A percentile compares a stretch with the other conserved stretches of the same genome.
Evolutionary conservation across 2,329 filamentous ascomycete genomes (phyloP).

Genomic region (Epicoccum sorghinum): DNA sequence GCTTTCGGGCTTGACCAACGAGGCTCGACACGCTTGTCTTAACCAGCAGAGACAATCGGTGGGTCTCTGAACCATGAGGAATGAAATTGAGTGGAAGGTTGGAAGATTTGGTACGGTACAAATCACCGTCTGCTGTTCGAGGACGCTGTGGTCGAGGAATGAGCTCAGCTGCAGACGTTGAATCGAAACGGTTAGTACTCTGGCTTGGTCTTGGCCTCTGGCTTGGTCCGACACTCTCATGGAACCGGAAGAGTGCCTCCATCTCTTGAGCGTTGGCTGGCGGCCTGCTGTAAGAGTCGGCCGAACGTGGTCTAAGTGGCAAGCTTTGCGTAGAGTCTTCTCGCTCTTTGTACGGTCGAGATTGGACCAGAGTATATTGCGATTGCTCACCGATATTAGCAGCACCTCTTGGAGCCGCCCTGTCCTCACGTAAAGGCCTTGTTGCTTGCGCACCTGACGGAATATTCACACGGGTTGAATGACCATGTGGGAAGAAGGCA

Average conservation of each 20-base stretch:
- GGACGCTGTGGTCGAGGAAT: not conserved
- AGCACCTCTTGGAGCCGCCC: slow-evolving; percentile 1
- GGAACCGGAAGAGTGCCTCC: slow-evolving; percentile 1
- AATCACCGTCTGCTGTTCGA: slow-evolving; percentile 14
- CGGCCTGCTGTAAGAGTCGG: not conserved
- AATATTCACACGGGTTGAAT: not conserved
- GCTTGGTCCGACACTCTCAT: not conserved
- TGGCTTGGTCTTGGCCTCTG: slow-evolving; percentile 3
- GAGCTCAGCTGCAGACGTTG: not conserved
- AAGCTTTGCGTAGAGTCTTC: not conserved
- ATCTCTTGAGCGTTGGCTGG: not conserved
- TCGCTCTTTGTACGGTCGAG: slow-evolving; percentile 13
- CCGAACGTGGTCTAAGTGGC: not conserved
- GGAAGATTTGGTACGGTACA: slow-evolving; percentile 43
- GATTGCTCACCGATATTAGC: not conserved
- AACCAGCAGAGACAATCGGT: slow-evolving; percentile 24
- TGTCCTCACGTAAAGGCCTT: not conserved
- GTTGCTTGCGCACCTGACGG: not conserved
- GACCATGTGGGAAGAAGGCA: not conserved
- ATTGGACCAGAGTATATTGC: slow-evolving; percentile 6
- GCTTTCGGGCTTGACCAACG: slow-evolving; percentile 15
- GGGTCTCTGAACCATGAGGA: slow-evolving; percentile 35
- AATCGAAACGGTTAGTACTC: not conserved
- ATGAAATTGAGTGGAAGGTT: slow-evolving; percentile 48
- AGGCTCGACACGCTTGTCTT: slow-evolving; percentile 8